A percentile compares a stretch with the other conserved stretches of the same genome.
Evolutionary conservation across 495 filamentous ascomycete genomes (phyloP).

Genomic region (Penicillium bialowiezense): DNA sequence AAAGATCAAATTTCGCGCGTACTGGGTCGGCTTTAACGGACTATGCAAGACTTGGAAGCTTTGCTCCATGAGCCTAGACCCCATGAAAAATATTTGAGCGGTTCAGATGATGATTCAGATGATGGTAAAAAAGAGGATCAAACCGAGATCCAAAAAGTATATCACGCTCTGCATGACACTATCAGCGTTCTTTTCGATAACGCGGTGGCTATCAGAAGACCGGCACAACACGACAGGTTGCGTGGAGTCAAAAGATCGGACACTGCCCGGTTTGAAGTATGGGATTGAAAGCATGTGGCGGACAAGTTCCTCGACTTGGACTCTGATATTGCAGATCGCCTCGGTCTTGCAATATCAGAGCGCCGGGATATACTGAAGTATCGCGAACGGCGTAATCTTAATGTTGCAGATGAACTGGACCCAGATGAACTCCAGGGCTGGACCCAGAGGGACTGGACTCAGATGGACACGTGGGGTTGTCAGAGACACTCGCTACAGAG

Average conservation of each 20-base stretch:
- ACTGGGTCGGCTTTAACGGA: slow-evolving; percentile 22
- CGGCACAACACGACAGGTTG: slow-evolving; percentile 22
- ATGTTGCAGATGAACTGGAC: too few relatives aligned
- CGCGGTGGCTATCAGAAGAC: slow-evolving; percentile 23
- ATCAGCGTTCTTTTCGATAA: slow-evolving; percentile 23
- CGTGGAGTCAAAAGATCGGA: slow-evolving; percentile 3
- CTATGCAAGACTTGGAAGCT: background rate
- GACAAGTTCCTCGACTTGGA: slow-evolving; percentile 15
- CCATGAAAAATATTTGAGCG: background rate
- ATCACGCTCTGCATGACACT: background rate
- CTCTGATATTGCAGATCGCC: background rate
- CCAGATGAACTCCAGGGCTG: background rate
- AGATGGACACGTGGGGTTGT: too few relatives aligned
- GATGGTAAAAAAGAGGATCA: background rate
- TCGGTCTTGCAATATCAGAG: slow-evolving; percentile 17
- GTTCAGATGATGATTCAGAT: too few relatives aligned
- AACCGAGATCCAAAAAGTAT: slow-evolving; percentile 6
- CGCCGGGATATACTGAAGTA: slow-evolving; percentile 14
- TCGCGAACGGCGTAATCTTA: slow-evolving; percentile 14
- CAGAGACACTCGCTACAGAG: slow-evolving; percentile 8
- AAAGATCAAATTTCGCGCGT: slow-evolving; percentile 32
- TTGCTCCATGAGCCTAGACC: slow-evolving; percentile 3
- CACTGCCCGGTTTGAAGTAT: slow-evolving; percentile 3
- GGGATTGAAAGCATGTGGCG: slow-evolving; percentile 8
- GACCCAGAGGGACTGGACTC: background rate